Evolutionary conservation across 1,284 basidiomycete genomes (phyloP).

Genomic region (Fistulina hepatica): DNA sequence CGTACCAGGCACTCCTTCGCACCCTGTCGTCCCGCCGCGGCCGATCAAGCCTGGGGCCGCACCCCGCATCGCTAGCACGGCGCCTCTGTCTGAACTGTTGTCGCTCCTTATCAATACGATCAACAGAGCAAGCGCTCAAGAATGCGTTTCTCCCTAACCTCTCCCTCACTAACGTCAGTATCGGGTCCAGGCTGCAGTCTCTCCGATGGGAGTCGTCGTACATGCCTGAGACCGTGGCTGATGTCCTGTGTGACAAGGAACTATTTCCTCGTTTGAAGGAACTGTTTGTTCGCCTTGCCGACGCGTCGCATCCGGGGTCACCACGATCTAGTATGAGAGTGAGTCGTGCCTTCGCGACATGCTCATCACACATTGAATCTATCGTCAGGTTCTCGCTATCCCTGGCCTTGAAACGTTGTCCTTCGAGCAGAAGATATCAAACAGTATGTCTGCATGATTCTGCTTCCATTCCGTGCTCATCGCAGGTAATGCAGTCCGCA

Average conservation of each 20-base stretch:
- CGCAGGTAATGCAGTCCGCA: not conserved
- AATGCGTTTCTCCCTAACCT: not conserved
- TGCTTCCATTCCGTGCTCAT: not conserved
- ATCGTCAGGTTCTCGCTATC: not conserved
- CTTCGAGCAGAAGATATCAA: not conserved
- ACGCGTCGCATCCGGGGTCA: not conserved
- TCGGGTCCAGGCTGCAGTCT: not conserved
- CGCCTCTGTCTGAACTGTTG: not conserved
- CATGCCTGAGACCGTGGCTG: not conserved
- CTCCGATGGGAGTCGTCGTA: not conserved
- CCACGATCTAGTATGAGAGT: not conserved
- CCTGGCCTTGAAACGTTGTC: not conserved
- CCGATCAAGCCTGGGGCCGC: not conserved
- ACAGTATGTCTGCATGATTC: not conserved
- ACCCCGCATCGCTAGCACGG: not conserved
- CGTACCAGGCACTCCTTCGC: not conserved
- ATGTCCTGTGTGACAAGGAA: not conserved
- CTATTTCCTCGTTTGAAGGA: not conserved
- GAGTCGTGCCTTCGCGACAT: not conserved
- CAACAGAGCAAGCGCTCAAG: not conserved
- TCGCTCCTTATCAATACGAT: not conserved
- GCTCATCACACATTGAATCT: not conserved
- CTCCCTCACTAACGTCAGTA: not conserved
- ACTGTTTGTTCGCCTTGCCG: not conserved
- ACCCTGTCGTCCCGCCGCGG: constrained; percentile 1